Base-by-base conservation (phyloP, 75 land plant genomes). In the Selaginella tamariscina region DNA sequence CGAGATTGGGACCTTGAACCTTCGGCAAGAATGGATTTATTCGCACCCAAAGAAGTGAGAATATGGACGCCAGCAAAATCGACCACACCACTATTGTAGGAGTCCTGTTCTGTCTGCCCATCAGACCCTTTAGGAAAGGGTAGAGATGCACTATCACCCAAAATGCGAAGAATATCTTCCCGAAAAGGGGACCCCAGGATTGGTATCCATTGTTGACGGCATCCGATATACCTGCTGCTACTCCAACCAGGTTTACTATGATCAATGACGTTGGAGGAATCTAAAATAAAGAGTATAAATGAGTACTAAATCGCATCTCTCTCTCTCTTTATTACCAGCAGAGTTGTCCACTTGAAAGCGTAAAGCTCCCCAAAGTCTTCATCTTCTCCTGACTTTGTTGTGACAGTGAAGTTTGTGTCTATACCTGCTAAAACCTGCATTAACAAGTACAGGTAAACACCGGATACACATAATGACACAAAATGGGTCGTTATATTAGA, bases 341-440 rank as follows among this genome's bases (percentile, higher is more conserved):
- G 88, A 21, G 79, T 74, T 0, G 92, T 88, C 92, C 92, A 88
- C 67, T 88, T 88, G 86, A 88, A 88, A 15, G 82, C 79, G 64
- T 88, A 88, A 29, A 88, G 81, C 77, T 88, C 92, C 15, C 85
- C 73, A 69, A 88, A 88, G 0, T 88, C 89, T 67, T 87, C 88
- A 0, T 93, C 98, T 63, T 93, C 98, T 2, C 88, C 77, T 5
- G 87, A 82, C 73, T 93, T 93, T 20, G 95, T 81, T 27, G 98
- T 93, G 68, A 93, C 98, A 21, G 98, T 93, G 76, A 93, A 93
- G 74, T 89, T 93, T 49, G 98, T 93, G 72, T 93, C 98, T 32
- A 93, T 84, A 22, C 98, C 98, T 2, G 90, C 98, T 22, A 86
- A 74, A n/a, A n/a, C n/a, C n/a, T n/a, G n/a, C n/a, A n/a, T n/a